A percentile compares a stretch with the other conserved stretches of the same genome.
phyloP scores from a whole-genome alignment of 805 yeast species.

The Zygosaccharomyces rouxii region DNA sequence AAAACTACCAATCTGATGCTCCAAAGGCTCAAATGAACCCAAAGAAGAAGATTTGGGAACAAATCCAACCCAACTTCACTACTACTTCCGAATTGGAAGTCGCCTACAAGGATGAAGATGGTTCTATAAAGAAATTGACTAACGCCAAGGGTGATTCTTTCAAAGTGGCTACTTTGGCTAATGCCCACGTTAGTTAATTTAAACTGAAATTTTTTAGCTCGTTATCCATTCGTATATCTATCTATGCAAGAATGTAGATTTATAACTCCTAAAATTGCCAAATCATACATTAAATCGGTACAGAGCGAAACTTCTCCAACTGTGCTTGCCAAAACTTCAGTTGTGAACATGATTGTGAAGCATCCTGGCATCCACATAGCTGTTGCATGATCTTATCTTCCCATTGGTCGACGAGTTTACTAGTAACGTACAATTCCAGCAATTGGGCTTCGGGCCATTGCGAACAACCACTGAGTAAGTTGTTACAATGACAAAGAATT shows the following conservation, averaged over 20 bases:
- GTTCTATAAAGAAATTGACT: conserved; percentile 61
- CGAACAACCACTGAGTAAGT: conserved; percentile 13
- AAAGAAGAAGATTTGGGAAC: conserved; percentile 97
- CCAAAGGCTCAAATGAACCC: conserved; percentile 95
- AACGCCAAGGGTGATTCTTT: conserved; percentile 76
- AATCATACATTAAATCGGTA: background rate
- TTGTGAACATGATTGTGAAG: conserved; percentile 22
- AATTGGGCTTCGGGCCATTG: background rate
- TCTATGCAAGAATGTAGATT: background rate
- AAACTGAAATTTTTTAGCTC: background rate
- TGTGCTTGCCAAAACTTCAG: conserved; percentile 29
- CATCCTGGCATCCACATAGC: conserved; percentile 23
- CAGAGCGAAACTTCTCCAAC: conserved; percentile 9
- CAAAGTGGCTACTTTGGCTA: conserved; percentile 64
- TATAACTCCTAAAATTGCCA: background rate
- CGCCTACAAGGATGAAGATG: conserved; percentile 60
- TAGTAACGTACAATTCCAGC: conserved; percentile 20
- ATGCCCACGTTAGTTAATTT: conserved; percentile 57
- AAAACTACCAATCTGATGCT: conserved; percentile 71
- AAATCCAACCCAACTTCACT: conserved; percentile 84
- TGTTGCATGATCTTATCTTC: conserved; percentile 25
- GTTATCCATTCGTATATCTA: background rate
- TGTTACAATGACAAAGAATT: conserved; percentile 23
- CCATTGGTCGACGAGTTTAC: conserved; percentile 26
- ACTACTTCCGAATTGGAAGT: conserved; percentile 76